These are phyloP conservation scores for Ascochyta rabiei DNA, from an alignment of 2,329 filamentous ascomycete species.

Conservation along the genomic window DNA sequence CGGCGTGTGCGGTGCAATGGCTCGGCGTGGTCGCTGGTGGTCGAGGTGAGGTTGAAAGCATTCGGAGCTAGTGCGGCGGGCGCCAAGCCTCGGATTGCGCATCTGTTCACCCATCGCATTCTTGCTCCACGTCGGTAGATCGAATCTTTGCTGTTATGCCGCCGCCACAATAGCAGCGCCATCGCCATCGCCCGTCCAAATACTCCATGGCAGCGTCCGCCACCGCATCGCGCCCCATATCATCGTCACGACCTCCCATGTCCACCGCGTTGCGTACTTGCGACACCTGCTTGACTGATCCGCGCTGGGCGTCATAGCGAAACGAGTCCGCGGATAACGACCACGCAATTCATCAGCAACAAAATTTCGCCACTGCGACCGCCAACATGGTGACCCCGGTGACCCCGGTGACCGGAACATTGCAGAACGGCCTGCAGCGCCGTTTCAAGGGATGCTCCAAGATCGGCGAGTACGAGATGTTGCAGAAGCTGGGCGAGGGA, in stretches of 20 bases:
- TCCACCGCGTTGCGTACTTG: slow-evolving; percentile 16
- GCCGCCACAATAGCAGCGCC: slow-evolving; percentile 23
- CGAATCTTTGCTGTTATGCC: slow-evolving; percentile 18
- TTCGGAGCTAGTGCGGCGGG: slow-evolving; percentile 23
- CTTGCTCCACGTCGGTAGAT: slow-evolving; percentile 22
- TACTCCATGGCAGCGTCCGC: slow-evolving; percentile 31
- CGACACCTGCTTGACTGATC: slow-evolving; percentile 14
- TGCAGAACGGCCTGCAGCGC: slow-evolving; percentile 58
- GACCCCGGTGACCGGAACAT: slow-evolving; percentile 31
- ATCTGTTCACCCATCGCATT: slow-evolving; percentile 26
- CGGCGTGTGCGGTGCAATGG: slow-evolving; percentile 39
- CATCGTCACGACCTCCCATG: slow-evolving; percentile 15
- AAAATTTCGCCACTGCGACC: not conserved
- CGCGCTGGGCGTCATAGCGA: slow-evolving; percentile 26
- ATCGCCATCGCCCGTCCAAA: slow-evolving; percentile 3
- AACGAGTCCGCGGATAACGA: slow-evolving; percentile 1
- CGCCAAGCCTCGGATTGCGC: slow-evolving; percentile 24
- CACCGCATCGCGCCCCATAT: slow-evolving; percentile 17
- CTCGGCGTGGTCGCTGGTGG: slow-evolving; percentile 27
- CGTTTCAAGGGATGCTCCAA: slow-evolving; percentile 84
- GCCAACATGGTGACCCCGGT: slow-evolving; percentile 9
- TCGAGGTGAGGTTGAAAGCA: slow-evolving; percentile 35
- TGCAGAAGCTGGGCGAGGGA: slow-evolving; percentile 88
- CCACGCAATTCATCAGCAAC: not conserved
- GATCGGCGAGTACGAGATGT: slow-evolving; percentile 78